These are phyloP conservation scores for Circinella umbellata DNA, from an alignment of 371 early-diverging fungal genomes.

Conservation along the genomic window DNA sequence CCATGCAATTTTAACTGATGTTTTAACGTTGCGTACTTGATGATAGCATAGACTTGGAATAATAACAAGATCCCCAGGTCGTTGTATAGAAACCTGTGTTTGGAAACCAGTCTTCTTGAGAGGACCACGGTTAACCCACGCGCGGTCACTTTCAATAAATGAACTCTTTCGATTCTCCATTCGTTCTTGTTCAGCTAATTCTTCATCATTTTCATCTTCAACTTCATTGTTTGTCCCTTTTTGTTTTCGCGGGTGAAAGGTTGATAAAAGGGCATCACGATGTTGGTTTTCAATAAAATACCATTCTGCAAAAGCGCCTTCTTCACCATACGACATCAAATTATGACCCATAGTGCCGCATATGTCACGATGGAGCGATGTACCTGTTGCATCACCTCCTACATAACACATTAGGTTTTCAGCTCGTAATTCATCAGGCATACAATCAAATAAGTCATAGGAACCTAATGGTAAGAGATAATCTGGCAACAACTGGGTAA, in stretches of 20 bases:
- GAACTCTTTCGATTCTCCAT: slow-evolving; percentile 19
- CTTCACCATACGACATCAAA: slow-evolving; percentile 30
- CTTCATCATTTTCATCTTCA: background rate
- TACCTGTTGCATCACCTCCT: slow-evolving; percentile 35
- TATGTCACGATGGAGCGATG: slow-evolving; percentile 42
- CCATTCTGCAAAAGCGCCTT: slow-evolving; percentile 39
- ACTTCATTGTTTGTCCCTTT: background rate
- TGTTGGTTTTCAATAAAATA: slow-evolving; percentile 25
- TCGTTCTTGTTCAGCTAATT: background rate
- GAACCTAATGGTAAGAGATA: slow-evolving; percentile 31
- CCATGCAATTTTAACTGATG: slow-evolving; percentile 46
- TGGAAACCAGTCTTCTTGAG: slow-evolving; percentile 14
- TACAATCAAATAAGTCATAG: slow-evolving; percentile 27
- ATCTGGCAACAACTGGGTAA: slow-evolving; percentile 27
- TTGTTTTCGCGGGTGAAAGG: slow-evolving; percentile 6
- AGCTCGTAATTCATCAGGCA: slow-evolving; percentile 31
- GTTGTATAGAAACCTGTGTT: slow-evolving; percentile 34
- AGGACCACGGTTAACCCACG: slow-evolving; percentile 24
- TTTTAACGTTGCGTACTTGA: slow-evolving; percentile 41
- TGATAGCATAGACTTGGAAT: slow-evolving; percentile 46
- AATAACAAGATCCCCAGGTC: slow-evolving; percentile 42
- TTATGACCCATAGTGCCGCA: slow-evolving; percentile 50
- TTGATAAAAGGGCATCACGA: slow-evolving; percentile 18
- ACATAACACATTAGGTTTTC: slow-evolving; percentile 48
- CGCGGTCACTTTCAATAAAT: slow-evolving; percentile 44